A percentile compares a stretch with the other conserved stretches of the same genome.
Conservation (phyloP, 2,329 filamentous ascomycete genomes). For the Talaromyces sp. region DNA sequence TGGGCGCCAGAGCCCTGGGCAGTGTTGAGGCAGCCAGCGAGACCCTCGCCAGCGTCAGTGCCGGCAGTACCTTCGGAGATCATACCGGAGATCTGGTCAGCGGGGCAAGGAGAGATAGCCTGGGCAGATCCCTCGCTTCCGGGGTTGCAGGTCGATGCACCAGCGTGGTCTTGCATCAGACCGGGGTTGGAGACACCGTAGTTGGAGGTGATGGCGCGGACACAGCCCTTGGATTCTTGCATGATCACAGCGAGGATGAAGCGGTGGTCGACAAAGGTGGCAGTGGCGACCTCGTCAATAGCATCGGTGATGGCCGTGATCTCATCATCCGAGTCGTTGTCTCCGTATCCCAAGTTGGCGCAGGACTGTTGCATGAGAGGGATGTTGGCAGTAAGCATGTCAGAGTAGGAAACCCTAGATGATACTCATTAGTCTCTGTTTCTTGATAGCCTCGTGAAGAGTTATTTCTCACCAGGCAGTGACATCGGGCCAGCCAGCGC, state of each 20-base stretch:
- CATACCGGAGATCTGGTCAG: conserved; percentile 31
- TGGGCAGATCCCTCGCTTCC: conserved; percentile 17
- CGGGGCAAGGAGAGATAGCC: conserved; percentile 18
- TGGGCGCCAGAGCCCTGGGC: conserved; percentile 18
- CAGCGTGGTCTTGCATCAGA: conserved; percentile 37
- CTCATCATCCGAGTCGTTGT: conserved; percentile 18
- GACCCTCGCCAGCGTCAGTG: conserved; percentile 30
- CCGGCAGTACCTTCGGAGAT: conserved; percentile 36
- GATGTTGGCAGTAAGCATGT: conserved; percentile 13
- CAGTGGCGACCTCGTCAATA: conserved; percentile 27
- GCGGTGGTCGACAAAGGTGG: conserved; percentile 23
- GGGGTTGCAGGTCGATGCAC: conserved; percentile 33
- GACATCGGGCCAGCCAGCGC: conserved; percentile 16
- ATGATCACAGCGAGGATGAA: conserved; percentile 31
- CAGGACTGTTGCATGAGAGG: conserved; percentile 5
- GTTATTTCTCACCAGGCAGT: conserved; percentile 13
- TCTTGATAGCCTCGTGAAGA: neutral
- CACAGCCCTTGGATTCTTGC: conserved; percentile 27
- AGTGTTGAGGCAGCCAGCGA: conserved; percentile 28
- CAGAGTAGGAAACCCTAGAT: conserved; percentile 14
- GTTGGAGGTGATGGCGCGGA: conserved; percentile 20
- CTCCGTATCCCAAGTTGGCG: neutral
- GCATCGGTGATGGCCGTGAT: conserved; percentile 22
- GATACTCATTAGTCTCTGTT: too few species aligned
- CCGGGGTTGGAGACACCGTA: conserved; percentile 16